Evolutionary conservation across 2,329 filamentous ascomycete genomes (phyloP), one percentile per base, ranked within the genome.

Genomic region (Cercospora brassicicola): DNA sequence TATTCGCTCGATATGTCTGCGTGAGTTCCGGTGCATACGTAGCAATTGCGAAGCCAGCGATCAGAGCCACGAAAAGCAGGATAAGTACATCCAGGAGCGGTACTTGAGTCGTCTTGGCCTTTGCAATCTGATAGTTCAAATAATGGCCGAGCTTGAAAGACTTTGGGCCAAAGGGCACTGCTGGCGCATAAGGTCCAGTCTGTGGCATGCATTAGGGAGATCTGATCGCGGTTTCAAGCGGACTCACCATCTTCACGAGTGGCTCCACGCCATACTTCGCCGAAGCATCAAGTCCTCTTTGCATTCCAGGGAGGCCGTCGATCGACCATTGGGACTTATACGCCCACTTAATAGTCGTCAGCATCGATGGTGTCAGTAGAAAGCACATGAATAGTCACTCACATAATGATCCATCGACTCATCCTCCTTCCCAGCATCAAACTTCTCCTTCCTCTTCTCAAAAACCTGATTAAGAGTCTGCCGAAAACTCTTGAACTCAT

Each of bases 291-390:
- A 79, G 73, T 0, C 79, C 82, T 20, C 76, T 72, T 72, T 79
- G 79, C 79, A 82, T 81, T 0, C 79, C 81, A 0, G 81, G 82
- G 28, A 84, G 72, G 0, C 82, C 82, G 69, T 84, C 82, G 28
- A 83, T 79, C 36, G 77, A 80, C 66, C 77, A 75, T 18, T 81
- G 78, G 36, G 78, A 80, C 72, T 83, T 84, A 63, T 74, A 81
- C 4, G 81, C 81, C 82, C 82, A 83, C 28, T 26, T 3, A 6
- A 26, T 0, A 55, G 5, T 7, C 23, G 23, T 55, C 23, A 55
- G 20, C 45, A 51, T 23, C 9, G 8, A 51, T 5, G 4, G 13
- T 4, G 18, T 2, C 10, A 11, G 18, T 20, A 2, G 7, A 10
- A 8, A 62, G 56, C 1, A 39, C 4, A 39, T n/a, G 6, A 31